Conservation (phyloP, 345 rosid species). For the Anastatica hierochuntica region DNA sequence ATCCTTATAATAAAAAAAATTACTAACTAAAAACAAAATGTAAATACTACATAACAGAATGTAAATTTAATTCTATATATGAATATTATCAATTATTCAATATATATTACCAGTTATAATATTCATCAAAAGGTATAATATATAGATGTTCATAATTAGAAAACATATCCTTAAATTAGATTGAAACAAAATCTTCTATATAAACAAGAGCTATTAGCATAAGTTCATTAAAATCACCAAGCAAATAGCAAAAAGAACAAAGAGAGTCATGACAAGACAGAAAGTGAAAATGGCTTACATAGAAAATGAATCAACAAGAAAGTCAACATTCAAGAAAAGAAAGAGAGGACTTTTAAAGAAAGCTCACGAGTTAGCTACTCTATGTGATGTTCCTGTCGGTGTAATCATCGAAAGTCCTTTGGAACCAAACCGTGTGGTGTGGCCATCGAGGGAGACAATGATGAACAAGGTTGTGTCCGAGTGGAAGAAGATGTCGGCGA, state of each 20-base stretch:
- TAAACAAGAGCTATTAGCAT: too few relatives aligned
- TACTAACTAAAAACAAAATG: too few relatives aligned
- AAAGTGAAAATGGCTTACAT: conserved; percentile 48
- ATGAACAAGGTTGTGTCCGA: not conserved
- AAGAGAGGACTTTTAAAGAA: conserved; percentile 56
- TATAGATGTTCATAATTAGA: too few relatives aligned
- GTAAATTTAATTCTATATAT: too few relatives aligned
- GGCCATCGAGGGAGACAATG: conserved; percentile 33
- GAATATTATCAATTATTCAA: too few relatives aligned
- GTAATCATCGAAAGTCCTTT: conserved; percentile 31
- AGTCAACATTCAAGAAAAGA: conserved; percentile 55
- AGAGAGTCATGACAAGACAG: conserved; percentile 39
- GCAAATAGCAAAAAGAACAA: not conserved
- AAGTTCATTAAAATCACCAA: too few relatives aligned
- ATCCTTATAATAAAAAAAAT: too few relatives aligned
- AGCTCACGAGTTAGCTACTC: conserved; percentile 47
- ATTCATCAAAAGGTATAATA: too few relatives aligned
- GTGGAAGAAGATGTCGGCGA: not conserved
- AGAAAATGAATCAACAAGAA: conserved; percentile 38
- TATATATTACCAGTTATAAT: too few relatives aligned
- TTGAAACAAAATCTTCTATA: too few relatives aligned
- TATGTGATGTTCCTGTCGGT: conserved; percentile 48
- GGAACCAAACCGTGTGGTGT: conserved; percentile 33
- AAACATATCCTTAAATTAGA: too few relatives aligned
- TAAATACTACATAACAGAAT: too few relatives aligned